Conservation (phyloP, 805 yeast species). For the Candida stauntonica region DNA sequence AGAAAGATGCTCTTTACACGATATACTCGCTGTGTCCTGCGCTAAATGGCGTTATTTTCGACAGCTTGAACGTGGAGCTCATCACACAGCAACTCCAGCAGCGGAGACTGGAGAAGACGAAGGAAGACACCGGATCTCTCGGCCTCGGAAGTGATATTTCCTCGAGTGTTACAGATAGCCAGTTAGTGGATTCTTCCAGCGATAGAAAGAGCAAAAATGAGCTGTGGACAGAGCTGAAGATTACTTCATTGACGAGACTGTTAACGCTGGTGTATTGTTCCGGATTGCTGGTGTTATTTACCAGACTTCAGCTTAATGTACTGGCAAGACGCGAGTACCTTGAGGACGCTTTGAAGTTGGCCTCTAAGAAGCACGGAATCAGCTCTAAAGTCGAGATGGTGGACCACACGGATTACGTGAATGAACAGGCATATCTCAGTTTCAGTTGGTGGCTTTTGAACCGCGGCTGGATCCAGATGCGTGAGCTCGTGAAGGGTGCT, state of each 20-base stretch:
- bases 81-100: conserved; percentile 67
- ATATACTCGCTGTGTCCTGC: conserved; percentile 80
- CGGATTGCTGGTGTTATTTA: conserved; percentile 67
- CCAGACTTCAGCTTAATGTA: conserved; percentile 83
- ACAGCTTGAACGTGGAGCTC: conserved; percentile 62
- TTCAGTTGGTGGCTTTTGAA: conserved; percentile 93
- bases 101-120: conserved; percentile 40
- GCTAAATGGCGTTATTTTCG: conserved; percentile 58
- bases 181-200: conserved; percentile 22
- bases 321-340: conserved; percentile 83
- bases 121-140: neutral
- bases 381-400: conserved; percentile 12
- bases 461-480: conserved; percentile 69
- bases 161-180: conserved; percentile 28
- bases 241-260: conserved; percentile 67
- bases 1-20: conserved; percentile 82
- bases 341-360: conserved; percentile 69
- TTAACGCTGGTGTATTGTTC: conserved; percentile 66
- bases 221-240: conserved; percentile 81
- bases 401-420: conserved; percentile 41
- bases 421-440: conserved; percentile 80
- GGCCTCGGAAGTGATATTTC: conserved; percentile 8
- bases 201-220: conserved; percentile 49
- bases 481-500: conserved; percentile 46
- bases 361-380: conserved; percentile 42